Evolutionary conservation across 2,329 filamentous ascomycete species (phyloP).

Genomic region (Arthrocladium fulminans): DNA sequence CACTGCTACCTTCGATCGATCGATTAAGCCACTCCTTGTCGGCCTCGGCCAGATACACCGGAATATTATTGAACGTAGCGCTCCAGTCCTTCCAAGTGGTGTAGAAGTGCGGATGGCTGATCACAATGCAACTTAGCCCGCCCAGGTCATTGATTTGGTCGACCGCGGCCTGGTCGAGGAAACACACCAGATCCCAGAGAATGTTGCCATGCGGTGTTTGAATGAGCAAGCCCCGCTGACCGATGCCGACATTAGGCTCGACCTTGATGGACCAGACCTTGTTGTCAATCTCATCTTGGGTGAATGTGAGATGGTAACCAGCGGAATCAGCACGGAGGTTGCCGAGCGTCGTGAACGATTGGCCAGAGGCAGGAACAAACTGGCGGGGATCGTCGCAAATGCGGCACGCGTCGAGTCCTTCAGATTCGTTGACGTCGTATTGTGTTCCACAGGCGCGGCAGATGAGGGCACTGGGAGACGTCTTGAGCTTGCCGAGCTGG

Average conservation of each 20-base stretch:
- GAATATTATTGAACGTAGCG: conserved; percentile 53
- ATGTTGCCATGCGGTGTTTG: conserved; percentile 59
- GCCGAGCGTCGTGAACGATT: conserved; percentile 13
- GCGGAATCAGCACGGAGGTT: conserved; percentile 57
- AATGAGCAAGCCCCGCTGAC: conserved; percentile 63
- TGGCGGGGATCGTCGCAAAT: conserved; percentile 14
- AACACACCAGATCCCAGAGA: conserved; percentile 70
- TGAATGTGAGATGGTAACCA: conserved; percentile 6
- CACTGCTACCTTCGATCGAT: conserved; percentile 30
- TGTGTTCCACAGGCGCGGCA: conserved; percentile 23
- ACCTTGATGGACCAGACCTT: conserved; percentile 18
- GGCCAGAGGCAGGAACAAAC: conserved; percentile 9
- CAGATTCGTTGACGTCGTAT: conserved; percentile 16
- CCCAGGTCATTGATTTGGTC: conserved; percentile 50
- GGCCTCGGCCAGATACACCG: conserved; percentile 58
- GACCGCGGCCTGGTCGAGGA: conserved; percentile 58
- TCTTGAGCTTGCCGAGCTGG: conserved; percentile 11
- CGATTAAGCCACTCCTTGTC: conserved; percentile 58
- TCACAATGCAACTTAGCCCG: conserved; percentile 62
- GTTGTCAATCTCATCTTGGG: conserved; percentile 13
- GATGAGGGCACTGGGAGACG: conserved; percentile 18
- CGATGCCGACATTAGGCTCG: conserved; percentile 55
- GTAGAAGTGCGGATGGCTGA: conserved; percentile 77
- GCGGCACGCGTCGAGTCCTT: not conserved
- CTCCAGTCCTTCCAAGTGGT: conserved; percentile 69